Percentiles rank a stretch among this genome's conserved stretches.
phyloP scores from a whole-genome alignment of 208 protist species.

The Porcisia deanei region DNA sequence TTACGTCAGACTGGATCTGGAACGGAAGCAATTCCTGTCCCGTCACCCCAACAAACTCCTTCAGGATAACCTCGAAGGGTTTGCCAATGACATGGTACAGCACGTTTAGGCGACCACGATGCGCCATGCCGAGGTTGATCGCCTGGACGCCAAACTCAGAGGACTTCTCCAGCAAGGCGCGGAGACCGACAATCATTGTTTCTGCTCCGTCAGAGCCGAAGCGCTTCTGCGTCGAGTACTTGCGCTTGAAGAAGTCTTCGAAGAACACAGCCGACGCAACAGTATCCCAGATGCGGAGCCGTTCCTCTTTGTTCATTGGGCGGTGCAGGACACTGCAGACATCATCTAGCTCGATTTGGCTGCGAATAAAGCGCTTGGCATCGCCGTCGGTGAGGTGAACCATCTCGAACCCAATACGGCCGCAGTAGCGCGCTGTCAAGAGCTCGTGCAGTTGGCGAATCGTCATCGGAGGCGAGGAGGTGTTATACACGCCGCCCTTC shows the following conservation, averaged over 20 bases:
- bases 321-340: slow-evolving; percentile 55
- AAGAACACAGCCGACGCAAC: slow-evolving; percentile 95
- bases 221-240: slow-evolving; percentile 96
- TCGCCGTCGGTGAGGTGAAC: slow-evolving; percentile 94
- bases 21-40: slow-evolving; percentile 72
- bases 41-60: slow-evolving; percentile 89
- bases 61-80: slow-evolving; percentile 92
- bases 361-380: slow-evolving; percentile 90
- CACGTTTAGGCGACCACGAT: slow-evolving; percentile 97
- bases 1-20: slow-evolving; percentile 98
- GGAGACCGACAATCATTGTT: slow-evolving; percentile 95
- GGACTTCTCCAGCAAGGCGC: slow-evolving; percentile 89
- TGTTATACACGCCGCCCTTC: slow-evolving; percentile 76
- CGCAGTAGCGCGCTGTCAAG: slow-evolving; percentile 89
- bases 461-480: slow-evolving; percentile 63
- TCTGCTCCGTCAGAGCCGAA: slow-evolving; percentile 98
- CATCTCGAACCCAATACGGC: slow-evolving; percentile 93
- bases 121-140: slow-evolving; percentile 98
- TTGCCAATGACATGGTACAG: slow-evolving; percentile 97
- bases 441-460: slow-evolving; percentile 76
- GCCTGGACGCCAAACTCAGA: slow-evolving; percentile 87
- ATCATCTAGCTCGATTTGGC: slow-evolving; percentile 85
- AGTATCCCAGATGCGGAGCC: slow-evolving; percentile 85
- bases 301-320: slow-evolving; percentile 72
- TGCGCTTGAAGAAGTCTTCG: slow-evolving; percentile 94